Percentiles rank a stretch among this genome's conserved stretches.
Conservation (phyloP, 2,329 filamentous ascomycete genomes). For the Clonostachys rosea region DNA sequence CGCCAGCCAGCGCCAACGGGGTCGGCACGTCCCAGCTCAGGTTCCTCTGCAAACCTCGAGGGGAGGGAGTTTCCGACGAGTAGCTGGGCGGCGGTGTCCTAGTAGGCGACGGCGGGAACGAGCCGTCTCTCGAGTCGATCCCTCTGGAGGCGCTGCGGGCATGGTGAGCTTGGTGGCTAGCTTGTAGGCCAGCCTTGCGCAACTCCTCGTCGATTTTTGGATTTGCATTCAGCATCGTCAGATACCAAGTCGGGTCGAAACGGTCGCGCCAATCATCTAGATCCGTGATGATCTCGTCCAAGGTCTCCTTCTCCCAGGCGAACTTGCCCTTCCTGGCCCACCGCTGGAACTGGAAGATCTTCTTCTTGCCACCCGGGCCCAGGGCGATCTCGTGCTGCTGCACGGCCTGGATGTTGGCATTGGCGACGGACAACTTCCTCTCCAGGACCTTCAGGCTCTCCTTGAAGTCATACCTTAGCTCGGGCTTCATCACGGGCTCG, state of each 20-base stretch:
- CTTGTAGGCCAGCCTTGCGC: not conserved
- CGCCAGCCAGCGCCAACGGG: not conserved
- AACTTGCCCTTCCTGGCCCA: not conserved
- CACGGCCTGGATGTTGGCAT: not conserved
- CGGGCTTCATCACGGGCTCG: slow-evolving; percentile 54
- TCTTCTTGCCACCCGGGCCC: too few relatives aligned
- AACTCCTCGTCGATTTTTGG: not conserved
- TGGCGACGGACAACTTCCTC: not conserved
- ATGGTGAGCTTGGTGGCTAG: not conserved
- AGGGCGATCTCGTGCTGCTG: not conserved
- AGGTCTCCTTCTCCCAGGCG: not conserved
- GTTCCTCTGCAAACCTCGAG: not conserved
- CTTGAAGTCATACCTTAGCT: slow-evolving; percentile 31
- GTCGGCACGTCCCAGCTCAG: not conserved
- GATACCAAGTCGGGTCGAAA: not conserved
- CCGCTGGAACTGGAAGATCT: too few relatives aligned
- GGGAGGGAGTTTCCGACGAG: not conserved
- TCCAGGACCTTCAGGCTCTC: not conserved
- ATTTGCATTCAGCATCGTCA: not conserved
- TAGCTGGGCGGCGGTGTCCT: not conserved
- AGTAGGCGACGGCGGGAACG: not conserved
- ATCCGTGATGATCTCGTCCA: not conserved
- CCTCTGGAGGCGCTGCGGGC: not conserved
- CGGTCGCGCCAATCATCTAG: not conserved
- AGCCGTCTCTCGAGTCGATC: not conserved